phyloP scores from a whole-genome alignment of 2,329 filamentous ascomycete genomes.

The Alternaria metachromatica region DNA sequence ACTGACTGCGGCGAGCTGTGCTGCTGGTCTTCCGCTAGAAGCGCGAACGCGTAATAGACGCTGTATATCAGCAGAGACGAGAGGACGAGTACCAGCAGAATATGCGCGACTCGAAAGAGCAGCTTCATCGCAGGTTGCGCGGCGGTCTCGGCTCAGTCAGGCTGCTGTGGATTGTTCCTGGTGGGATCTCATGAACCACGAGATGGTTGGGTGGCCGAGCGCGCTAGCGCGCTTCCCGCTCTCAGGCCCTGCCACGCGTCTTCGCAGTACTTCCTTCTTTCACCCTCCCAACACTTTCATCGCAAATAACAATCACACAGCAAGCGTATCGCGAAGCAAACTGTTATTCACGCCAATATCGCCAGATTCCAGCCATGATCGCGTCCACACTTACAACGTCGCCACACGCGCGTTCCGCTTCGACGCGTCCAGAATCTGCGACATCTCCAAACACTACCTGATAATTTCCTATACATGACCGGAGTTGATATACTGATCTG shows the following conservation, averaged over 20 bases:
- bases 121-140: slow-evolving; percentile 1
- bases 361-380: neutral
- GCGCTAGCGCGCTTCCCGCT: neutral
- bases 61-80: slow-evolving; percentile 6
- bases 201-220: neutral
- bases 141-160: neutral
- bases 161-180: neutral
- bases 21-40: neutral
- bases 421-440: neutral
- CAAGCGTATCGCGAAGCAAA: neutral
- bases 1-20: neutral
- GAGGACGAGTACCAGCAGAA: slow-evolving; percentile 5
- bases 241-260: neutral
- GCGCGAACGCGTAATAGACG: slow-evolving; percentile 12
- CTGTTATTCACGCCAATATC: neutral
- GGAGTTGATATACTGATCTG: neutral
- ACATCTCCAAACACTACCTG: neutral
- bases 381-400: neutral
- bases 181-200: neutral
- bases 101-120: slow-evolving; percentile 5
- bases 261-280: neutral
- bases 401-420: neutral
- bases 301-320: neutral
- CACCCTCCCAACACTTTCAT: neutral
- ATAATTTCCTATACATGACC: neutral